These are phyloP conservation scores for Orychophragmus violaceus DNA, from an alignment of 345 rosid genomes.

Conservation along the genomic window DNA sequence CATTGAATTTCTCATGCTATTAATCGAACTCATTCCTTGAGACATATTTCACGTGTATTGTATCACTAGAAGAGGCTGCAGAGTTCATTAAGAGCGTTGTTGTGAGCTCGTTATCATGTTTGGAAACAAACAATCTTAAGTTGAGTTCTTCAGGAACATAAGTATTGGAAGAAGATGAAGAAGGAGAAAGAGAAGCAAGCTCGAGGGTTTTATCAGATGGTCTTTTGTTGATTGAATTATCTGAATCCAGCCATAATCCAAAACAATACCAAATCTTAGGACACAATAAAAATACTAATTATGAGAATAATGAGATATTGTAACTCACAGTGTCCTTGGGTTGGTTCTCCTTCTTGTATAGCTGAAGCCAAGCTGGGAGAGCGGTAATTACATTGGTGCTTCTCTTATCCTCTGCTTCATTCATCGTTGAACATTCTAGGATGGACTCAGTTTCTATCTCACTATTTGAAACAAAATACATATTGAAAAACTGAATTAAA, in stretches of 20 bases:
- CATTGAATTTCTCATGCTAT: no score
- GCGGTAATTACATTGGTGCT: constrained; percentile 29
- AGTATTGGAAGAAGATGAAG: constrained; percentile 40
- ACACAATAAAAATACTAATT: background rate
- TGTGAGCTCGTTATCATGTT: constrained; percentile 21
- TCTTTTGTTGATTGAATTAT: constrained; percentile 34
- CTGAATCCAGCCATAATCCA: constrained; percentile 32
- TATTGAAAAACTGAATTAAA: background rate
- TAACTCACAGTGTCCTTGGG: constrained; percentile 18
- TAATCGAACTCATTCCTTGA: no score
- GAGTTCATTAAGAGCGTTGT: constrained; percentile 37
- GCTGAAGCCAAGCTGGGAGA: constrained; percentile 73
- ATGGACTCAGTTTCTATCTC: background rate
- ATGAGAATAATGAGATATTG: background rate
- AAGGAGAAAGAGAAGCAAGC: constrained; percentile 48
- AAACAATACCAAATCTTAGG: background rate
- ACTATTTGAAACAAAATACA: background rate
- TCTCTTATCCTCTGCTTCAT: constrained; percentile 30
- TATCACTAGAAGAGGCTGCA: constrained; percentile 44
- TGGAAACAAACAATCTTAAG: no score
- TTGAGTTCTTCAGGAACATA: no score
- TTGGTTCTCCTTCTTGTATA: constrained; percentile 47
- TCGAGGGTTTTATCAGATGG: constrained; percentile 39
- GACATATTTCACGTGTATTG: constrained; percentile 38
- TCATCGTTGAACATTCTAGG: constrained; percentile 4